phyloP scores from a whole-genome alignment of 31 red algal genomes.

The Odonthalia washingtoniensis region DNA sequence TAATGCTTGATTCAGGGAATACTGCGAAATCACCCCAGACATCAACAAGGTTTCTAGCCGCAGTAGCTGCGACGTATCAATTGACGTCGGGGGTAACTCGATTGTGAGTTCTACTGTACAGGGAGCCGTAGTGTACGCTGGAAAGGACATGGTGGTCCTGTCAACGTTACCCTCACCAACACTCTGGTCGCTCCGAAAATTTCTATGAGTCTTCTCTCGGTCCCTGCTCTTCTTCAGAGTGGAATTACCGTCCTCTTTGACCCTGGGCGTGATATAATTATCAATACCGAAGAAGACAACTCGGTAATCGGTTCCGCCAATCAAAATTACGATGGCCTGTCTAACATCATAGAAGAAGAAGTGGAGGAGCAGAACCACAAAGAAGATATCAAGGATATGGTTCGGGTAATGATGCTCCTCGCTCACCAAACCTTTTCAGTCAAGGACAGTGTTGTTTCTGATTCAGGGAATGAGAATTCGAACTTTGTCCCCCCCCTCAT shows the following conservation, averaged over 20 bases:
- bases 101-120: background rate
- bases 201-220: background rate
- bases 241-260: background rate
- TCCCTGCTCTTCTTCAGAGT: background rate
- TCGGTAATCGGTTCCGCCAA: background rate
- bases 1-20: no score
- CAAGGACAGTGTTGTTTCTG: background rate
- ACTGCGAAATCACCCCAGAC: no score
- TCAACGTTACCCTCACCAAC: background rate
- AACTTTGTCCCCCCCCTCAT: background rate
- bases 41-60: no score
- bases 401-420: background rate
- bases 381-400: background rate
- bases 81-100: background rate
- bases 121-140: background rate
- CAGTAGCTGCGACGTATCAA: background rate
- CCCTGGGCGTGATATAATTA: background rate
- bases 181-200: background rate
- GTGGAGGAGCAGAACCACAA: background rate
- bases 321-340: background rate
- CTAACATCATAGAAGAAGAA: constrained; percentile 1
- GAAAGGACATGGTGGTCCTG: background rate
- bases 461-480: background rate
- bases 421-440: background rate
- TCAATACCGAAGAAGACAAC: constrained; percentile 25